Percentiles rank a stretch among this genome's conserved stretches.
phyloP scores from a whole-genome alignment of 495 filamentous ascomycete species.

The Pyrenula massariospora region DNA sequence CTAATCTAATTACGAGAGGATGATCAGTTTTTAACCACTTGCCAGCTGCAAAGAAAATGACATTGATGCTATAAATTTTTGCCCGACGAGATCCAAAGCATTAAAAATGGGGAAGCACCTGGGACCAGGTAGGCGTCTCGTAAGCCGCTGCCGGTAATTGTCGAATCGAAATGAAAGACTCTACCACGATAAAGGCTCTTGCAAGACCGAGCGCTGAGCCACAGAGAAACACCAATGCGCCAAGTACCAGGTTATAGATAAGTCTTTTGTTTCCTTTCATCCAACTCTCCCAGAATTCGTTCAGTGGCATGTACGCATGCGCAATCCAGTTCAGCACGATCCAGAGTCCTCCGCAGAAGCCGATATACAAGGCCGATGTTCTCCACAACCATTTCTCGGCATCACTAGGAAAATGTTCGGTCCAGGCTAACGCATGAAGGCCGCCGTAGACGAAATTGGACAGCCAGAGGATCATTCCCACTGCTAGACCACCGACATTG shows the following conservation, averaged over 20 bases:
- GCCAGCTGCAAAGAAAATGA: too few species aligned
- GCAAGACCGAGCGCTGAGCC: neutral
- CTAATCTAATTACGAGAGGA: too few species aligned
- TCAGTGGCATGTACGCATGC: neutral
- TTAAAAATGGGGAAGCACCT: neutral
- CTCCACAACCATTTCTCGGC: neutral
- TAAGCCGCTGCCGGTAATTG: neutral
- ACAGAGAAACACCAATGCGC: neutral
- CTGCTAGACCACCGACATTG: neutral
- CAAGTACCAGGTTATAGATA: neutral
- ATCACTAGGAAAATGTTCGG: neutral
- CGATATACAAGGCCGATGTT: neutral
- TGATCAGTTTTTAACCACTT: too few species aligned
- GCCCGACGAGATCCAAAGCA: too few species aligned
- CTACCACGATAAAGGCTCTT: neutral
- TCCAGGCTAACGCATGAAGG: neutral
- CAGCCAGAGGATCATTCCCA: neutral
- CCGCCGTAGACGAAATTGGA: neutral
- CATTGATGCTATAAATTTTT: too few species aligned
- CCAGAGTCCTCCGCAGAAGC: neutral
- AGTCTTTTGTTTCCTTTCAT: neutral
- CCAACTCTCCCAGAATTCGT: neutral
- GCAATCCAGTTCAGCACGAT: neutral
- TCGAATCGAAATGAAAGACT: neutral
- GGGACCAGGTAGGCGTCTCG: neutral